Percentiles rank a stretch among this genome's conserved stretches.
phyloP scores from a whole-genome alignment of 2,329 filamentous ascomycete genomes.

The Penicillium sp. region DNA sequence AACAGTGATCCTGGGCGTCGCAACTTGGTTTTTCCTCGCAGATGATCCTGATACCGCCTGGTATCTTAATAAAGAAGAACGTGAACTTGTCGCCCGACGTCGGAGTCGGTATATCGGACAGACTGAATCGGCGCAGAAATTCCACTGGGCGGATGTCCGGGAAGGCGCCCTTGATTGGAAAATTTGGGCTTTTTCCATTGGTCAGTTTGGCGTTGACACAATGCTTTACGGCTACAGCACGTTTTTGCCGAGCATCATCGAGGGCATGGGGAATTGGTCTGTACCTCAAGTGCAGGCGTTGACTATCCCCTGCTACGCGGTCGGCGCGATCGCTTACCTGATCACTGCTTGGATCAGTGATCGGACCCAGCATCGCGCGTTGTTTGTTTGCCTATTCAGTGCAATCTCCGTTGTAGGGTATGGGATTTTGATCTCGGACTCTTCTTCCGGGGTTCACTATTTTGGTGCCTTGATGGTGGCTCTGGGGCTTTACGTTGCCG shows the following conservation, averaged over 20 bases:
- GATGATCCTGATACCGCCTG: conserved; percentile 68
- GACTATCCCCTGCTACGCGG: conserved; percentile 76
- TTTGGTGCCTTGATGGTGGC: conserved; percentile 79
- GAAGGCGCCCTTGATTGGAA: conserved; percentile 76
- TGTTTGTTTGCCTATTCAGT: conserved; percentile 68
- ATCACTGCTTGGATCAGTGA: conserved; percentile 69
- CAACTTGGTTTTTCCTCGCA: conserved; percentile 63
- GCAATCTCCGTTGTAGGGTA: conserved; percentile 70
- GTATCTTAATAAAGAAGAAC: conserved; percentile 64
- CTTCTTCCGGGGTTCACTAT: conserved; percentile 68
- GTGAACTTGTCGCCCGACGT: conserved; percentile 58
- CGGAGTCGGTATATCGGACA: conserved; percentile 57
- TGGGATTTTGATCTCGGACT: conserved; percentile 66
- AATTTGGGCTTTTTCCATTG: conserved; percentile 70
- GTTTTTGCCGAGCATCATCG: conserved; percentile 79
- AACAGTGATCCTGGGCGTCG: conserved; percentile 59
- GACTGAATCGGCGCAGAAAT: conserved; percentile 55
- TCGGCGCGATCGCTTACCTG: conserved; percentile 73
- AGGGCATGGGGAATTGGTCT: conserved; percentile 67
- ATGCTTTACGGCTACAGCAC: conserved; percentile 80
- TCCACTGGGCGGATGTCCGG: conserved; percentile 66
- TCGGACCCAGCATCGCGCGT: conserved; percentile 65
- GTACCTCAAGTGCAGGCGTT: conserved; percentile 71
- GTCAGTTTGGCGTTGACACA: conserved; percentile 73
- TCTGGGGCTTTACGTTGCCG: conserved; percentile 68